These are phyloP conservation scores for Trifolium dubium DNA, from an alignment of 306 rosid species.

Conservation along the genomic window DNA sequence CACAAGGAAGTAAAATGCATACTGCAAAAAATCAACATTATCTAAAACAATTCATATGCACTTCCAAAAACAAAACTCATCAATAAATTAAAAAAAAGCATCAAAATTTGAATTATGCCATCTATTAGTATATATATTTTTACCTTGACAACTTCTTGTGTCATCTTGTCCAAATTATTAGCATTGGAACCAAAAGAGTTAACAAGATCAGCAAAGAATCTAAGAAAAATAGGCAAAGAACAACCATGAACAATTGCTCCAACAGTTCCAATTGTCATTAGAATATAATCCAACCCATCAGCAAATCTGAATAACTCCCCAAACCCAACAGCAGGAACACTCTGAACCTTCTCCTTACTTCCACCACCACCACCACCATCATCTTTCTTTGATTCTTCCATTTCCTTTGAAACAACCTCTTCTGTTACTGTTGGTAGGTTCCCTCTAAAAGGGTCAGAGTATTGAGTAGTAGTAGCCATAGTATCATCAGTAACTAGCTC, in stretches of 20 bases:
- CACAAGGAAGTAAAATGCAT: conserved; percentile 92
- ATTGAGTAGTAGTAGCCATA: neutral
- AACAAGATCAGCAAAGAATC: conserved; percentile 98
- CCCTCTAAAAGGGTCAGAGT: conserved; percentile 46
- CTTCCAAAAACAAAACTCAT: neutral
- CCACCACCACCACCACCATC: conserved; percentile 48
- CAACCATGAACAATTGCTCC: conserved; percentile 97
- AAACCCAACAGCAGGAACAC: conserved; percentile 62
- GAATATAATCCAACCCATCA: conserved; percentile 83
- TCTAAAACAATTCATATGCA: conserved; percentile 31
- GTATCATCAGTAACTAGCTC: conserved; percentile 62
- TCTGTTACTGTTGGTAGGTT: conserved; percentile 39
- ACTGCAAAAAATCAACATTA: conserved; percentile 57
- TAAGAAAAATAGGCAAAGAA: conserved; percentile 86
- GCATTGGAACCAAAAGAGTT: conserved; percentile 94
- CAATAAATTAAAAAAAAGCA: neutral
- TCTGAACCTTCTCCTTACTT: conserved; percentile 65
- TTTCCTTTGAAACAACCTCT: conserved; percentile 34
- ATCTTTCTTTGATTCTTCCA: conserved; percentile 61
- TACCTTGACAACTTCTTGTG: conserved; percentile 90
- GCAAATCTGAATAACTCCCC: conserved; percentile 85
- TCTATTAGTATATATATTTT: neutral
- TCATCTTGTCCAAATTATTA: conserved; percentile 79
- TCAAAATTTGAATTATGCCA: neutral
- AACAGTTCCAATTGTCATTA: conserved; percentile 81